Conservation (phyloP, 495 filamentous ascomycete genomes). For the Penicillium lagena region DNA sequence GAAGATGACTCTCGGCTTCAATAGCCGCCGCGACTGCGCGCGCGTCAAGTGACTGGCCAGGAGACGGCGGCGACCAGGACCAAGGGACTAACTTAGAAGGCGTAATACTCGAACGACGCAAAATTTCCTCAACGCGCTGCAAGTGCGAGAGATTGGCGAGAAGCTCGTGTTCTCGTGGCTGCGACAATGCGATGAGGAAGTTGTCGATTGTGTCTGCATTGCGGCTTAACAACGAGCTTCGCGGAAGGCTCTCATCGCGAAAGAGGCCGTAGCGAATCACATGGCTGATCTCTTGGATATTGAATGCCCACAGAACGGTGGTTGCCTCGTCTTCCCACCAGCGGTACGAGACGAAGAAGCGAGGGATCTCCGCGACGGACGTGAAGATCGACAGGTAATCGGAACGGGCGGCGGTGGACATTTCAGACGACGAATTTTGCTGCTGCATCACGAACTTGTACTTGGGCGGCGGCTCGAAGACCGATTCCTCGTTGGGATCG, state of each 20-base stretch:
- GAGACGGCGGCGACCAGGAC: slow-evolving; percentile 32
- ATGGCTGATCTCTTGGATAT: slow-evolving; percentile 29
- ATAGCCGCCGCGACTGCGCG: slow-evolving; percentile 26
- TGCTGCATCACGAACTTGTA: too few species aligned
- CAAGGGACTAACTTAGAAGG: slow-evolving; percentile 20
- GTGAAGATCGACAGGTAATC: slow-evolving; percentile 31
- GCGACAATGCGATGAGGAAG: slow-evolving; percentile 23
- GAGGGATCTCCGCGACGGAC: slow-evolving; percentile 23
- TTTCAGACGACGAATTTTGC: too few species aligned
- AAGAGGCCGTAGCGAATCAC: slow-evolving; percentile 36
- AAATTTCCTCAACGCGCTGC: slow-evolving; percentile 40
- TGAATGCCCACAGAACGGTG: slow-evolving; percentile 36
- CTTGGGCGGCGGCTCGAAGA: slow-evolving; percentile 6
- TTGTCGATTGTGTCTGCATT: slow-evolving; percentile 24
- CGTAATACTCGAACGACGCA: slow-evolving; percentile 22
- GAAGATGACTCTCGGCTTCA: slow-evolving; percentile 37
- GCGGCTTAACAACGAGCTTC: slow-evolving; percentile 26
- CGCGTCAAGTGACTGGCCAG: slow-evolving; percentile 12
- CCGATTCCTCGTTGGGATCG: slow-evolving; percentile 2
- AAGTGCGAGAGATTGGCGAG: slow-evolving; percentile 24
- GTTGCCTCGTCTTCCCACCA: slow-evolving; percentile 42
- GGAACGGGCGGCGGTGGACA: slow-evolving; percentile 7
- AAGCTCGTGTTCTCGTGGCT: slow-evolving; percentile 20
- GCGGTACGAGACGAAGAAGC: slow-evolving; percentile 22
- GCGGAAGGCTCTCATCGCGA: slow-evolving; percentile 26